phyloP scores from a whole-genome alignment of 768 basidiomycete species.

The Leccinum truebloodii region DNA sequence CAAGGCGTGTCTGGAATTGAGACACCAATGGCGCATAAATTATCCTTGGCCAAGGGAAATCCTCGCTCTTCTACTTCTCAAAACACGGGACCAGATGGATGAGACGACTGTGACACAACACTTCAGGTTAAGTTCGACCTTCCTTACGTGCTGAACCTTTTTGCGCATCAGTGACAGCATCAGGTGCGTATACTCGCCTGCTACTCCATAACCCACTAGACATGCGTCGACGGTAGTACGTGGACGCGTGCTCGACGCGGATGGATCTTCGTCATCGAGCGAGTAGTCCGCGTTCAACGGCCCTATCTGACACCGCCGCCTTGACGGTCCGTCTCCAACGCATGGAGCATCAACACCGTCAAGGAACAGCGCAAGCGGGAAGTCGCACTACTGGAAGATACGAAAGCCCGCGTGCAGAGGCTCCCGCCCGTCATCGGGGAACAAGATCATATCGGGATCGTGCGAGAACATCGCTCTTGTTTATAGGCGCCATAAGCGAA shows the following conservation, averaged over 20 bases:
- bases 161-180: background rate
- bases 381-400: constrained; percentile 13
- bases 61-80: background rate
- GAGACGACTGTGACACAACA: background rate
- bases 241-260: constrained; percentile 9
- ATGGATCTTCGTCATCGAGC: constrained; percentile 1
- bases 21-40: too few species aligned
- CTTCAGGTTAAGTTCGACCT: constrained; percentile 1
- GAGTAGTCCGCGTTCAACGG: background rate
- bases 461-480: constrained; percentile 15
- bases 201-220: background rate
- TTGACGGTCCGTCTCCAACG: constrained; percentile 9
- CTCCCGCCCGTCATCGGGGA: constrained; percentile 9
- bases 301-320: background rate
- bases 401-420: background rate
- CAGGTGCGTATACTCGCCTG: background rate
- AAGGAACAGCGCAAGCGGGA: constrained; percentile 11
- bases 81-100: background rate
- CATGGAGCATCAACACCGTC: constrained; percentile 12
- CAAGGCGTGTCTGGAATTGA: too few species aligned
- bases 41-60: too few species aligned
- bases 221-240: background rate
- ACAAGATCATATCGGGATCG: constrained; percentile 7
- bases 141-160: background rate
- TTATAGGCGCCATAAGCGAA: background rate